Base-by-base conservation (phyloP, 768 basidiomycete species). In the Tricholoma sp. region DNA sequence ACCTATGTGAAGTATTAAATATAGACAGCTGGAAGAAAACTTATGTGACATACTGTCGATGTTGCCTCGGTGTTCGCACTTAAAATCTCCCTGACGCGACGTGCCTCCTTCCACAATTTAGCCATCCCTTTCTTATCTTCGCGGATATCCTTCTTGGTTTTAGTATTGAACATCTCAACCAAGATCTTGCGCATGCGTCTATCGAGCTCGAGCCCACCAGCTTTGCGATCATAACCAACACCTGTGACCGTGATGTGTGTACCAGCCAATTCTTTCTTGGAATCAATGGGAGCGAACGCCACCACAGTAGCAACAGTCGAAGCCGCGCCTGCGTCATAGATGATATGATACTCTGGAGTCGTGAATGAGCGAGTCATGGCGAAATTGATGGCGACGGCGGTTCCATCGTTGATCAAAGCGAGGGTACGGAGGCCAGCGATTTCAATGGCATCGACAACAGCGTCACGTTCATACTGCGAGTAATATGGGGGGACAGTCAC, bases 341-440 rank as follows among this genome's bases (percentile, higher is more conserved):
- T 86, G 62, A 99, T 72, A 67, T 98, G 95, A 68, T 88, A 83
- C 65, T 95, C 89, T 0, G 85, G 84, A 2, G 73, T 74, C 0
- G 88, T 74, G 76, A 98, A 98, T 1, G 84, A 79, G 49, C 96
- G 84, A 1, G 94, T 94, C 94, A 98, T 97, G 42, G 97, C 97
- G 66, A 91, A 99, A 75, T 99, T 99, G 62, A 98, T 80, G 12
- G 94, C 97, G n/a, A 95, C 88, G 2, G 94, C 92, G 0, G 91
- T 85, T 28, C 96, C 96, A 63, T 99, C 97, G 62, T 94, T 89
- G 53, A 99, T 82, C 57, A 98, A 77, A 0, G 91, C 86, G 32
- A 98, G 75, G 1, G 89, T 86, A 28, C 82, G 82, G 47, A 99
- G 73, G 2, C 95, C 97, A 13, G 94, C 85, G 45, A 98, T 84